These are phyloP conservation scores for Musa beccarii DNA, from an alignment of 176 grass and related monocot genomes.

Conservation along the genomic window DNA sequence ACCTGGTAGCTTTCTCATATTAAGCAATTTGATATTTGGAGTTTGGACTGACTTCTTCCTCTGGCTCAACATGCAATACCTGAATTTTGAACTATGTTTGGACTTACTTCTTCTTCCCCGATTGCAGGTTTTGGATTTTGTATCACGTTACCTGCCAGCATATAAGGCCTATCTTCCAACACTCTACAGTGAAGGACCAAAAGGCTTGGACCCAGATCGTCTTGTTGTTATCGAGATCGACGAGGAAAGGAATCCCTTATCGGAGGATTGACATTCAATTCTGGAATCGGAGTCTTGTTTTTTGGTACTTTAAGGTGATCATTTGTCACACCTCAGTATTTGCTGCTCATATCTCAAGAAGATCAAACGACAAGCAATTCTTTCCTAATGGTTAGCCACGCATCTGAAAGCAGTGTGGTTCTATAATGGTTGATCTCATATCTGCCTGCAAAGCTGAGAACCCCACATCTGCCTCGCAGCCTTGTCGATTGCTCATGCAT, in stretches of 20 bases:
- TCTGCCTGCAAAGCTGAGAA: too few relatives aligned
- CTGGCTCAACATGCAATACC: background rate
- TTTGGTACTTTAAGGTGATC: background rate
- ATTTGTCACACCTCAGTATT: too few relatives aligned
- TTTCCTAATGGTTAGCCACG: too few relatives aligned
- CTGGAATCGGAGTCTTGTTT: background rate
- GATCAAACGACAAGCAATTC: too few relatives aligned
- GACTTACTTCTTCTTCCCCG: too few relatives aligned
- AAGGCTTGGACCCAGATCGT: constrained; percentile 46
- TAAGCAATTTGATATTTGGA: background rate
- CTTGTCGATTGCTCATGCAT: too few relatives aligned
- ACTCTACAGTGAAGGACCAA: constrained; percentile 66
- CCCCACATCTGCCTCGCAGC: too few relatives aligned
- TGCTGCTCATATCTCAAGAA: too few relatives aligned
- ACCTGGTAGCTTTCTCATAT: too few relatives aligned
- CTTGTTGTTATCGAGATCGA: constrained; percentile 88
- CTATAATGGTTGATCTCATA: too few relatives aligned
- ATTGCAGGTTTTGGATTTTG: constrained; percentile 85
- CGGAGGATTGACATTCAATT: constrained; percentile 1
- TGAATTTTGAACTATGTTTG: constrained; percentile 4
- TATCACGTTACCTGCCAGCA: constrained; percentile 89
- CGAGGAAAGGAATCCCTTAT: constrained; percentile 57
- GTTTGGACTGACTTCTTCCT: background rate
- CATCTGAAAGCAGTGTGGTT: too few relatives aligned
- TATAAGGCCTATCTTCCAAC: constrained; percentile 83